Evolutionary conservation across 2,329 filamentous ascomycete species (phyloP), one percentile per base, ranked within the genome.

Genomic region (Trichoderma hamatum): DNA sequence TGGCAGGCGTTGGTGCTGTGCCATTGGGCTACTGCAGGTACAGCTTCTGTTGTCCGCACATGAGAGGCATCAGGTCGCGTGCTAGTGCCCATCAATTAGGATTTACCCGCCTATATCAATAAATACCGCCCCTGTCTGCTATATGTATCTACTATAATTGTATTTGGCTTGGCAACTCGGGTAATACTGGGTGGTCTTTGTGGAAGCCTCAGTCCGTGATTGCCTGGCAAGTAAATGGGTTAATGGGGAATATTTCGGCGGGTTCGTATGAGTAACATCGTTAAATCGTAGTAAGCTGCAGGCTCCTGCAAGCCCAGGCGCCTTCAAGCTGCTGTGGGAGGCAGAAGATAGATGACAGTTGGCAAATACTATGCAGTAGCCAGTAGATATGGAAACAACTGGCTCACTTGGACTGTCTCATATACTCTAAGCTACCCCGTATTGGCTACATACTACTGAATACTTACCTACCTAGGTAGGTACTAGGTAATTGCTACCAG

Each of bases 11-110:
- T 67, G n/a, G 54, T 39, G 43, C 34, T 19, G 54, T 34, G 16
- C n/a, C 32, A 61, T 67, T 56, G 30, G 49, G 14, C 66, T 68
- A 68, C 66, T 68, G 58, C 66, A 68, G 58, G 66, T 62, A 68
- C 66, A 24, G 21, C 36, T 32, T 51, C 21, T 28, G 21, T 55
- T 43, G 30, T 26, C 43, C n/a, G 30, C 11, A 19, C 14, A 30
- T 30, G 30, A 6, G 24, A 39, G 21, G 19, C 36, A 28, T 43
- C 19, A 49, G n/a, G n/a, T 24, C 21, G 21, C n/a, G 21, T 49
- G 3, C 3, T 19, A 13, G 46, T 49, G 21, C 11, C 11, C 46
- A 21, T 24, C 46, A 24, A 5, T 11, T 13, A 11, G 46, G 46
- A 49, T 24, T 49, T 49, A 49, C 11, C 21, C 2, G n/a, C 46